Evolutionary conservation across 108 stramenopile genomes (phyloP).

Genomic region (Epipyxis sp.): DNA sequence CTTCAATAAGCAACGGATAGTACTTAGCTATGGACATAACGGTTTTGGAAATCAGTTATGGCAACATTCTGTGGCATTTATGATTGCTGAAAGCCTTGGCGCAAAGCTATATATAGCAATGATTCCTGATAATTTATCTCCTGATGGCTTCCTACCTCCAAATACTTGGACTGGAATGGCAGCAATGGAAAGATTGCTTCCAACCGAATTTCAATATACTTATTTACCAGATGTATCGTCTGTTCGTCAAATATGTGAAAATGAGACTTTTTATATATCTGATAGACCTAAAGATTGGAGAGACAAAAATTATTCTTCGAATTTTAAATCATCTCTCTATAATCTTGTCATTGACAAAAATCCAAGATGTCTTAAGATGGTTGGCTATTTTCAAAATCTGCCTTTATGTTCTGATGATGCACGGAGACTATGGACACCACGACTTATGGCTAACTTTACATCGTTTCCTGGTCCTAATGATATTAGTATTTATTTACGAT

Average conservation of each 20-base stretch:
- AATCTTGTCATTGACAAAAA: not conserved
- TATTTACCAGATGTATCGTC: not conserved
- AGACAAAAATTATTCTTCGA: not conserved
- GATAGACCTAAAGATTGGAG: conserved; percentile 14
- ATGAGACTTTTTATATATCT: conserved; percentile 17
- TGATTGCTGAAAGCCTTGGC: conserved; percentile 16
- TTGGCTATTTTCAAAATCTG: conserved; percentile 24
- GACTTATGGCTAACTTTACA: conserved; percentile 3
- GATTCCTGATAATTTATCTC: conserved; percentile 7
- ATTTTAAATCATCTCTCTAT: not conserved
- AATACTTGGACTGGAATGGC: conserved; percentile 14
- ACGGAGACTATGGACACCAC: conserved; percentile 12
- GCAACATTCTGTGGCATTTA: conserved; percentile 19
- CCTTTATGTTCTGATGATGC: conserved; percentile 8
- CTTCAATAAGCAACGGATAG: not conserved
- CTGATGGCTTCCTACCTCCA: conserved; percentile 9
- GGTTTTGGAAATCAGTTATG: conserved; percentile 33
- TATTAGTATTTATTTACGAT: not conserved
- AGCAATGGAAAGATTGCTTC: not conserved
- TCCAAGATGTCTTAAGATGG: not conserved
- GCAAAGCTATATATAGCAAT: not conserved
- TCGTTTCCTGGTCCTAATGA: not conserved
- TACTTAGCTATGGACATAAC: conserved; percentile 22
- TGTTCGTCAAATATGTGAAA: not conserved
- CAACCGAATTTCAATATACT: not conserved